Percentiles rank a stretch among this genome's conserved stretches.
Conservation (phyloP, 2,329 filamentous ascomycete species). For the Cryphonectria carpinicola region DNA sequence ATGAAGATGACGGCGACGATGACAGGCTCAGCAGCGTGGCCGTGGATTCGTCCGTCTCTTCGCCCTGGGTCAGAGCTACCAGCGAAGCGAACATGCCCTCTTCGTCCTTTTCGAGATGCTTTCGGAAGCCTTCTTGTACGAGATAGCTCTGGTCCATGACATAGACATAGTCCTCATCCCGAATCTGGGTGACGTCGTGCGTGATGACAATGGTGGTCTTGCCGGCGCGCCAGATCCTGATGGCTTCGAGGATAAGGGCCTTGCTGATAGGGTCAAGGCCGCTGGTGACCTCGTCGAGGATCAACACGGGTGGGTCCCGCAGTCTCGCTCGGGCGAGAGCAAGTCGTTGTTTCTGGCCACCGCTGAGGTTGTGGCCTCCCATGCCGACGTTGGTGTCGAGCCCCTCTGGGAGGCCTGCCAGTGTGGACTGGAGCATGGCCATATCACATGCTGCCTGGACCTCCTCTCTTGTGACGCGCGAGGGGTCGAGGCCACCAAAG, state of each 20-base stretch:
- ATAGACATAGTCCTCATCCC: constrained; percentile 74
- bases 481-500: constrained; percentile 62
- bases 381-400: constrained; percentile 72
- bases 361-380: constrained; percentile 74
- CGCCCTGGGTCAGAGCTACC: constrained; percentile 33
- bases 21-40: not conserved
- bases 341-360: constrained; percentile 82
- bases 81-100: constrained; percentile 53
- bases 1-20: not conserved
- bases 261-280: constrained; percentile 78
- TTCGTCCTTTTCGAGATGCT: constrained; percentile 52
- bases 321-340: constrained; percentile 79
- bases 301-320: constrained; percentile 76
- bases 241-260: constrained; percentile 70
- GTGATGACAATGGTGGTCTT: constrained; percentile 95
- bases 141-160: constrained; percentile 73
- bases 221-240: constrained; percentile 74
- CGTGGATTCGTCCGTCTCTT: constrained; percentile 8
- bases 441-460: constrained; percentile 67
- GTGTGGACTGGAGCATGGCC: constrained; percentile 69
- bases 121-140: constrained; percentile 69
- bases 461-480: constrained; percentile 53
- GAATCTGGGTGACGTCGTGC: constrained; percentile 81
- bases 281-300: constrained; percentile 88
- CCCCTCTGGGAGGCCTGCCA: constrained; percentile 69